phyloP scores from a whole-genome alignment of 352 stramenopile genomes.

The Thalassiosira exigua region DNA sequence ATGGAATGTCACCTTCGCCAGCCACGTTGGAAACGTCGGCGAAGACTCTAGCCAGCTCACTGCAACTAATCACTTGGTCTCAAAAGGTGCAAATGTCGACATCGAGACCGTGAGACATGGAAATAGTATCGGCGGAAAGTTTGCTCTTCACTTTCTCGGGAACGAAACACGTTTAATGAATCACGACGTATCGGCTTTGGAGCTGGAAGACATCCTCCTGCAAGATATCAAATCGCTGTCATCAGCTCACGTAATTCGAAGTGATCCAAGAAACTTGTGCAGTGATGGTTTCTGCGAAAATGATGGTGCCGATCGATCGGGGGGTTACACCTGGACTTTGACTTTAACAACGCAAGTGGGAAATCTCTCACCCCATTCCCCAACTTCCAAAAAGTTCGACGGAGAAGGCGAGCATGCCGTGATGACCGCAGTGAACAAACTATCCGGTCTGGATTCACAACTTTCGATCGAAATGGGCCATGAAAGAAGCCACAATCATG shows the following conservation, averaged over 20 bases:
- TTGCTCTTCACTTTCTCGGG: slow-evolving; percentile 87
- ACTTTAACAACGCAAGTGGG: slow-evolving; percentile 89
- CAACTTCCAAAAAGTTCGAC: slow-evolving; percentile 85
- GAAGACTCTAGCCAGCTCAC: slow-evolving; percentile 75
- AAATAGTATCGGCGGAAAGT: slow-evolving; percentile 89
- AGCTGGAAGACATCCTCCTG: slow-evolving; percentile 79
- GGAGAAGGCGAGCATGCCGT: slow-evolving; percentile 63
- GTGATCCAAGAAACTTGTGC: slow-evolving; percentile 78
- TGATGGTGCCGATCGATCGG: slow-evolving; percentile 86
- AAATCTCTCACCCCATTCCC: slow-evolving; percentile 87
- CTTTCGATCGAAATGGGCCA: slow-evolving; percentile 56
- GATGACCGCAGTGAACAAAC: slow-evolving; percentile 51
- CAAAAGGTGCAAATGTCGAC: slow-evolving; percentile 76
- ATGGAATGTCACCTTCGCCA: slow-evolving; percentile 92
- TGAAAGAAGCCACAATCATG: slow-evolving; percentile 49
- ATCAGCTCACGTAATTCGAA: slow-evolving; percentile 86
- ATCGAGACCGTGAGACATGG: slow-evolving; percentile 86
- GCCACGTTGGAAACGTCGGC: slow-evolving; percentile 86
- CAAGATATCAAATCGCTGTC: slow-evolving; percentile 74
- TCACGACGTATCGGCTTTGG: slow-evolving; percentile 84
- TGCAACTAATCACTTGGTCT: slow-evolving; percentile 85
- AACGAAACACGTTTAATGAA: slow-evolving; percentile 78
- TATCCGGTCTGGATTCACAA: slow-evolving; percentile 58
- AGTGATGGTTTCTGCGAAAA: slow-evolving; percentile 88
- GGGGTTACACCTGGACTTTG: slow-evolving; percentile 90